Conservation (phyloP, 306 rosid genomes). For the Castanea crenata region DNA sequence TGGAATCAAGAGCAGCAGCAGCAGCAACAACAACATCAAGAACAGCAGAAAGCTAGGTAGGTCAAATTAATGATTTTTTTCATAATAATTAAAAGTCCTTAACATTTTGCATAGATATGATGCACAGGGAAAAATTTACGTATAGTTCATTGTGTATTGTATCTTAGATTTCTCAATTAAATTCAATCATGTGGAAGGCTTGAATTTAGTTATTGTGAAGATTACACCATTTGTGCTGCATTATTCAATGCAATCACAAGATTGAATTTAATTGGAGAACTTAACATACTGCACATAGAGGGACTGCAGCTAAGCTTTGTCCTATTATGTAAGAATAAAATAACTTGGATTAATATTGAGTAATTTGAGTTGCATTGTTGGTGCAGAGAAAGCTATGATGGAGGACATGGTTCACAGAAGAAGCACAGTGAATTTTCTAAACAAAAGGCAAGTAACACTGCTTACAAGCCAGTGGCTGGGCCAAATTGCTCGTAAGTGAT, state of each 20-base stretch:
- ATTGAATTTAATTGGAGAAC: no score
- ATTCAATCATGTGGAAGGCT: no score
- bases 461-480: conserved; percentile 51
- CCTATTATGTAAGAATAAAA: neutral
- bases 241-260: no score
- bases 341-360: neutral
- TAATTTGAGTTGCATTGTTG: neutral
- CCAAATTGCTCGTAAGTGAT: conserved; percentile 90
- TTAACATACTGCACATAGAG: no score
- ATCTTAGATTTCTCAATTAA: no score
- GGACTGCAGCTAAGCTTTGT: no score
- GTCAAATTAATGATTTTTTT: neutral
- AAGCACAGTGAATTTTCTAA: conserved; percentile 31
- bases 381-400: conserved; percentile 58
- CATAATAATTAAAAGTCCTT: no score
- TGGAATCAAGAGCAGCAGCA: conserved; percentile 39
- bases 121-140: neutral
- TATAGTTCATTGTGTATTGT: neutral
- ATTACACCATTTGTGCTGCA: no score
- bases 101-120: neutral
- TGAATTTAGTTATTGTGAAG: no score
- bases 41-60: conserved; percentile 35
- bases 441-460: conserved; percentile 26
- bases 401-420: conserved; percentile 31
- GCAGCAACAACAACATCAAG: conserved; percentile 13